Evolutionary conservation across 179 eudicot species (phyloP).

Genomic region (Corrigiola litoralis): DNA sequence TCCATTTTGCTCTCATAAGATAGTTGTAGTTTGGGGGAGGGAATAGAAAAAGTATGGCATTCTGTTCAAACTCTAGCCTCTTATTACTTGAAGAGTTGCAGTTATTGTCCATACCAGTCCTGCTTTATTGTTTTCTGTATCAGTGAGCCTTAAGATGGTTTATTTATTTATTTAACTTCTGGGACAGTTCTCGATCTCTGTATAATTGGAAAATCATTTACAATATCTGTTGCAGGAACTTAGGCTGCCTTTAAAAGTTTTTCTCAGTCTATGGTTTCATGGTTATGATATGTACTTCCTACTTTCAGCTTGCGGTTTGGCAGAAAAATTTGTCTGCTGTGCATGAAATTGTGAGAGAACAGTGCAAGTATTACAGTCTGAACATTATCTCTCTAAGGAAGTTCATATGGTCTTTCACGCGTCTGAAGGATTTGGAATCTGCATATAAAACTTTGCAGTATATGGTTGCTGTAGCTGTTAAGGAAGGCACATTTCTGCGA

Average conservation of each 20-base stretch:
- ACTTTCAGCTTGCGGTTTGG: constrained; percentile 92
- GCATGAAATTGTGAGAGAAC: constrained; percentile 75
- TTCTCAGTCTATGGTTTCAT: constrained; percentile 9
- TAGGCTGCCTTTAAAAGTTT: background rate
- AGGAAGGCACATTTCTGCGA: constrained; percentile 30
- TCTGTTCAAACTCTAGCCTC: background rate
- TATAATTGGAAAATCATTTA: background rate
- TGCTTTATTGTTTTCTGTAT: background rate
- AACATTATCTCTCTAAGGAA: constrained; percentile 54
- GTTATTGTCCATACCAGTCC: background rate
- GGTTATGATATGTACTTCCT: constrained; percentile 19
- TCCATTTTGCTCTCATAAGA: background rate
- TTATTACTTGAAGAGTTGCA: background rate
- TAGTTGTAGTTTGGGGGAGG: background rate
- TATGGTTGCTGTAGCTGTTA: constrained; percentile 53
- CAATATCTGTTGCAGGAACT: background rate
- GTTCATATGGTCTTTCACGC: constrained; percentile 66
- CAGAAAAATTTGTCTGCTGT: constrained; percentile 66
- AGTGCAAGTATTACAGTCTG: constrained; percentile 38
- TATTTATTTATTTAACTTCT: background rate
- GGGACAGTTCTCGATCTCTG: background rate
- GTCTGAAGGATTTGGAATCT: constrained; percentile 59
- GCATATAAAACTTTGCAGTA: constrained; percentile 60
- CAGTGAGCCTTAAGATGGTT: background rate
- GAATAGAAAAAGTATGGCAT: background rate